Base-by-base conservation (phyloP, 805 yeast genomes). In the Candida boidinii region DNA sequence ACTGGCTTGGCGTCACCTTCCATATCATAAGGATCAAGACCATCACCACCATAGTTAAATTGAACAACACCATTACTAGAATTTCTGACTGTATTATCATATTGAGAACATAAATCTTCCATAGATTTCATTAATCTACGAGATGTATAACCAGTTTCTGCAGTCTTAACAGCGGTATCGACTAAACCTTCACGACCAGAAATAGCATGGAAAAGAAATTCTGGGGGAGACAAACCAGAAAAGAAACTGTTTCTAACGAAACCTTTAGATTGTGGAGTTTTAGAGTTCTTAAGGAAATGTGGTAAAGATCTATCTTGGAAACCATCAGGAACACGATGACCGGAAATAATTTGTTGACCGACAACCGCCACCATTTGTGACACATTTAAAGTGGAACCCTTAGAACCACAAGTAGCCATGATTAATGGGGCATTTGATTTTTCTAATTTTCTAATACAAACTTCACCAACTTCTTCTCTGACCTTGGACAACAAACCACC, bases 331-430 rank as follows among this genome's bases (percentile, higher is more conserved):
- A 92, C 98, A 73, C 99, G 94, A 55, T 86, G 84, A 60, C 99
- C 99, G 4, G 95, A 79, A 46, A 92, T 92, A 66, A 92, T 92
- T 62, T 92, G 99, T 64, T 92, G 99, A 35, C 98, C 98, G 19
- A 92, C 98, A 54, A 90, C 96, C 0, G 99, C 99, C 70, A 92
- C 97, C 99, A 92, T 92, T 66, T 92, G 99, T 11, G 98, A 92
- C 20, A 92, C 98, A 58, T 92, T 92, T 41, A 94, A 72, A 0
- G 96, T 87, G 25, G 97, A 92, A 60, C 99, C 99, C 59, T 92
- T 92, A 26, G 97, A 90, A 47, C 99, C 99, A 71, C 97, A 92
- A 2, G 95, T 85, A 10, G 99, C 96, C 99, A 92, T 92, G 53
- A 92, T 90, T 51, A 92, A 71, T 26, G 98, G 98, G 17, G 98